phyloP scores from a whole-genome alignment of 176 grass and related monocot genomes.

The Otatea glauca region DNA sequence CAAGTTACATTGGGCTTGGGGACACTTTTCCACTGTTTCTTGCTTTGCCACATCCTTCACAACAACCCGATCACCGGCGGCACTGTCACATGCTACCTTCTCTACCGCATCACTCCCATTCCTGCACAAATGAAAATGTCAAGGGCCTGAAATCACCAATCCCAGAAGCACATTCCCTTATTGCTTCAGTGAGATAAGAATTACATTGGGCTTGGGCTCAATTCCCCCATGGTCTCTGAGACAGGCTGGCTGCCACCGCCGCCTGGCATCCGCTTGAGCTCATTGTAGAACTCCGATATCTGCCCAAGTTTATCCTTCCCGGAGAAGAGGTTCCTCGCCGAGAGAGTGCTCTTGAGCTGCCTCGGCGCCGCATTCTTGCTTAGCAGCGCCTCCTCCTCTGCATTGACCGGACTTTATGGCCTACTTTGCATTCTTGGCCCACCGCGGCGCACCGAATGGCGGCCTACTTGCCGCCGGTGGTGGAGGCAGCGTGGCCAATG shows the following conservation, averaged over 20 bases:
- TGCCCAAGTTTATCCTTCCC: conserved; percentile 86
- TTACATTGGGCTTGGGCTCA: conserved; percentile 42
- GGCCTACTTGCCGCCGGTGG: conserved; percentile 37
- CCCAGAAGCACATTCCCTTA: not conserved
- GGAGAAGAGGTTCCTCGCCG: conserved; percentile 95
- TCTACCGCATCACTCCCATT: conserved; percentile 25
- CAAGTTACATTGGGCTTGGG: conserved; percentile 48
- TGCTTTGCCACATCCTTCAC: conserved; percentile 38
- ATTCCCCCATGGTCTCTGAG: conserved; percentile 39
- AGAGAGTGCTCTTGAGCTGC: conserved; percentile 90
- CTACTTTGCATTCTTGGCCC: conserved; percentile 70
- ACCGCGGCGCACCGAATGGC: conserved; percentile 59
- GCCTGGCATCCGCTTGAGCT: conserved; percentile 83
- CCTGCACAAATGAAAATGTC: conserved; percentile 46
- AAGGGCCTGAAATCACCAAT: conserved; percentile 21
- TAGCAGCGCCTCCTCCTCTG: conserved; percentile 62
- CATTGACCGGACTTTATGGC: conserved; percentile 64
- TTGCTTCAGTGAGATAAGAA: conserved; percentile 5
- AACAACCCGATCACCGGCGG: not conserved
- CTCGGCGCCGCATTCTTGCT: conserved; percentile 50
- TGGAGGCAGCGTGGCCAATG: conserved; percentile 54
- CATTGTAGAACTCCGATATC: conserved; percentile 92
- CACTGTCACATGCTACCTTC: conserved; percentile 18
- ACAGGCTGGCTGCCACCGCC: conserved; percentile 36
- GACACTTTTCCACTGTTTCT: conserved; percentile 45